These are phyloP conservation scores for Calophaca sinica DNA, from an alignment of 306 rosid species.

Conservation along the genomic window DNA sequence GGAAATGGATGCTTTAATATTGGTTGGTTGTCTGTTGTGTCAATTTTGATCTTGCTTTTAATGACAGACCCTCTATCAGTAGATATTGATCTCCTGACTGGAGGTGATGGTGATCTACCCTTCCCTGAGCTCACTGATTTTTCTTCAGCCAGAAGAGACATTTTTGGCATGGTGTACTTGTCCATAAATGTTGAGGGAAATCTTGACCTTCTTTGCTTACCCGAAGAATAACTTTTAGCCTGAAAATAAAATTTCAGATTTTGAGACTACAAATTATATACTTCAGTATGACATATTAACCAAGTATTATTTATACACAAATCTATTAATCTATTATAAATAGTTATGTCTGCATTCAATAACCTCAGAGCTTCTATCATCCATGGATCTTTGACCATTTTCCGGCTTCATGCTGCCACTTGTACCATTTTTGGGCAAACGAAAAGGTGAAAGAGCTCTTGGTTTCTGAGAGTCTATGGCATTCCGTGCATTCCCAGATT, in stretches of 20 bases:
- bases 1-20: conserved; percentile 62
- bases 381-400: conserved; percentile 56
- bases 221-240: conserved; percentile 91
- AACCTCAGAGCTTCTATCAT: conserved; percentile 76
- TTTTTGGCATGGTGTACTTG: conserved; percentile 67
- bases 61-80: conserved; percentile 81
- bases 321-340: neutral
- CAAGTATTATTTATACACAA: conserved; percentile 18
- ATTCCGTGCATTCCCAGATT: conserved; percentile 61
- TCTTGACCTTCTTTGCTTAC: conserved; percentile 85
- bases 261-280: conserved; percentile 8
- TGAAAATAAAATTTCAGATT: conserved; percentile 48
- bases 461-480: conserved; percentile 63
- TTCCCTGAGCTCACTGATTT: conserved; percentile 60
- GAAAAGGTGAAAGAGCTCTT: conserved; percentile 83
- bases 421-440: conserved; percentile 65
- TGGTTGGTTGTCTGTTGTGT: conserved; percentile 67
- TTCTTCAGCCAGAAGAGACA: conserved; percentile 70
- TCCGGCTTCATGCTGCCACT: conserved; percentile 63
- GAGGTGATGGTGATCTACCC: conserved; percentile 85
- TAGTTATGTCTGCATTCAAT: conserved; percentile 28
- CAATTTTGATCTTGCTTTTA: conserved; percentile 66
- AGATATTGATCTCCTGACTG: conserved; percentile 84
- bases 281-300: conserved; percentile 7
- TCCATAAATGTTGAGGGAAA: conserved; percentile 71